Base-by-base conservation (phyloP, 768 basidiomycete species). In the Xerocomus potaroensis region DNA sequence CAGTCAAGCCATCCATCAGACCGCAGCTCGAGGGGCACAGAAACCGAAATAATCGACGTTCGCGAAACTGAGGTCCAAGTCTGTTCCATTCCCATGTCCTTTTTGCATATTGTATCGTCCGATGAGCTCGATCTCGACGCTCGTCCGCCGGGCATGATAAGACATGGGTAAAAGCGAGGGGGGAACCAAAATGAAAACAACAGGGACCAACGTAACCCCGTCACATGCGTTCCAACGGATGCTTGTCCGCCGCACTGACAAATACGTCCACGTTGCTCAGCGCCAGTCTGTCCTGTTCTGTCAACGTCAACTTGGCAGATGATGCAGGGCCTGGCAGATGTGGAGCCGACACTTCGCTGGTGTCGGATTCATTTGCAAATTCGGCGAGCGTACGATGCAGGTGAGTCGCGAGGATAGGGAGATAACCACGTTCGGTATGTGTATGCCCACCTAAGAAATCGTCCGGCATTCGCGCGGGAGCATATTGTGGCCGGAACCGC, bases 361-460 rank as follows among this genome's bases (percentile, higher is more conserved):
- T 38, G 41, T 18, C 1, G 14, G 42, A 18, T 38, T 45, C 60
- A 54, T 66, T 64, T 31, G 54, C 61, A 56, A 66, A 57, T 57
- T 58, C 62, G 22, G 55, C 10, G 51, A 66, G 59, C 56, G 65
- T 49, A 87, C 69, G 63, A 83, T 78, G 39, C 60, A 97, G 72
- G 66, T 80, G 83, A 11, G 71, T 66, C 31, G 83, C 83, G 26
- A 97, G 77, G 19, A 80, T 70, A 15, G 83, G 79, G 45, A 98
- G 83, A 69, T 91, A 97, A 0, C 91, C 91, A 26, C 94, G 87
- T 70, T 98, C 95, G 35, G 94, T 94, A 68, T 93, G 93, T 14
- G 91, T 87, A 68, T 97, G 95, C 15, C 90, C 90, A 62, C 87
- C 88, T 90, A 54, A 23, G 31, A 22, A 47, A 52, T 46, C 48